Base-by-base conservation (phyloP, 2,329 filamentous ascomycete genomes). In the Colletotrichum graminicola region DNA sequence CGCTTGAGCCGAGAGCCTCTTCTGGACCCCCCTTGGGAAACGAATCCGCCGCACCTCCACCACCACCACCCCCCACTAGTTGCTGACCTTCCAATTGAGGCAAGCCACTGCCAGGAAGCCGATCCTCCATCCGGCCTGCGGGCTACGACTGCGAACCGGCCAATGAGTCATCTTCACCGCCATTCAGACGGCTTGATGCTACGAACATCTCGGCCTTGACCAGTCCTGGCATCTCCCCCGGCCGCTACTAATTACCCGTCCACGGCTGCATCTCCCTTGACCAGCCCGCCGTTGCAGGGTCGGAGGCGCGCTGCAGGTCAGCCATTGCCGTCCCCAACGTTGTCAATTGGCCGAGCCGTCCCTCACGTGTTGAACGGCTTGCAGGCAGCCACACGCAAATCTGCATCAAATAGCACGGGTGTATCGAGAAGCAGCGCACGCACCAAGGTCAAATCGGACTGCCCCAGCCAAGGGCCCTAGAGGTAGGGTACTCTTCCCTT, bases 111-210 rank as follows among this genome's bases (percentile, higher is more conserved):
- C 39, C 49, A 32, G 57, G 68, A 54, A 63, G 49, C 32, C 12
- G 43, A 63, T 68, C 69, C 69, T 69, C 32, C 43, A 57, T 62
- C 26, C 61, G 36, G 36, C 36, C 36, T 14, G n/a, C 21, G 55
- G 47, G 43, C 56, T 52, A 43, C 51, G 34, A 62, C 62, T 51
- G 18, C 45, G 23, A 39, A 7, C 47, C 60, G 54, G 65, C 69
- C 54, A 63, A 54, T 61, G 65, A 68, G 59, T 72, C 69, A 64
- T 60, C 47, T 54, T 72, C 69, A 72, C 69, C 69, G 69, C 69
- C 54, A 72, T 72, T 68, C 65, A 39, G 26, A 45, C 12, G n/a
- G 52, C 52, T 54, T 32, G 29, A 21, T 26, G 14, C 43, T 59
- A 52, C 51, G 34, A 43, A 41, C 57, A 54, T 57, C 11, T 59